These are phyloP conservation scores for Monilinia fructigena DNA, from an alignment of 2,329 filamentous ascomycete species.

Conservation along the genomic window DNA sequence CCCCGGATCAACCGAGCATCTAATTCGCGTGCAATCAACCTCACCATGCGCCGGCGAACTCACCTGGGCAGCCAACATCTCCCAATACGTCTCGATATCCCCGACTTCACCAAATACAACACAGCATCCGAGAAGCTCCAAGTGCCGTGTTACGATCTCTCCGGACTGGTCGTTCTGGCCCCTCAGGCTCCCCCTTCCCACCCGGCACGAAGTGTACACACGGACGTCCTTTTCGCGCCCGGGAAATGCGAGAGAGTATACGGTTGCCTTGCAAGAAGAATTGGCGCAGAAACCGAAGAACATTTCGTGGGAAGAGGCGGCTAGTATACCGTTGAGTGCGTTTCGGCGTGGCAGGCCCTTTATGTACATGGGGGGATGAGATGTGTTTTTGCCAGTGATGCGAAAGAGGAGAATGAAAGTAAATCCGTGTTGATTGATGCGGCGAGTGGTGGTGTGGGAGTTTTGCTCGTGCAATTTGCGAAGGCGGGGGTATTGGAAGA, in stretches of 20 bases:
- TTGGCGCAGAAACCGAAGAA: not conserved
- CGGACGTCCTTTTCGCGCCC: not conserved
- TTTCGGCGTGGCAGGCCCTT: constrained; percentile 20
- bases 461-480: constrained; percentile 10
- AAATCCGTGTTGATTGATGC: constrained; percentile 8
- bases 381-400: not conserved
- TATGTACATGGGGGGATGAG: constrained; percentile 9
- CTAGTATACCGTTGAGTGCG: constrained; percentile 5
- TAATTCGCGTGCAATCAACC: constrained; percentile 10
- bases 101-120: not conserved
- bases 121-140: not conserved
- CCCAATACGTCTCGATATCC: not conserved
- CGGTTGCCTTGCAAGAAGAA: not conserved
- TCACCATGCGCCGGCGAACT: constrained; percentile 18
- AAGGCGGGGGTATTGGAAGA: not conserved
- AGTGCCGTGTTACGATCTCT: constrained; percentile 17
- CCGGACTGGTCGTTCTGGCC: not conserved
- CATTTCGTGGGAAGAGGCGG: constrained; percentile 17
- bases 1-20: not conserved
- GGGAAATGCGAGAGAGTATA: constrained; percentile 18
- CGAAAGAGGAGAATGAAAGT: not conserved
- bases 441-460: constrained; percentile 10
- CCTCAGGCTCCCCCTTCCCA: not conserved
- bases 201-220: not conserved
- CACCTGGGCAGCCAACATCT: constrained; percentile 3